Conservation (phyloP, 2,329 filamentous ascomycete genomes). For the Fusarium chlamydosporum region DNA sequence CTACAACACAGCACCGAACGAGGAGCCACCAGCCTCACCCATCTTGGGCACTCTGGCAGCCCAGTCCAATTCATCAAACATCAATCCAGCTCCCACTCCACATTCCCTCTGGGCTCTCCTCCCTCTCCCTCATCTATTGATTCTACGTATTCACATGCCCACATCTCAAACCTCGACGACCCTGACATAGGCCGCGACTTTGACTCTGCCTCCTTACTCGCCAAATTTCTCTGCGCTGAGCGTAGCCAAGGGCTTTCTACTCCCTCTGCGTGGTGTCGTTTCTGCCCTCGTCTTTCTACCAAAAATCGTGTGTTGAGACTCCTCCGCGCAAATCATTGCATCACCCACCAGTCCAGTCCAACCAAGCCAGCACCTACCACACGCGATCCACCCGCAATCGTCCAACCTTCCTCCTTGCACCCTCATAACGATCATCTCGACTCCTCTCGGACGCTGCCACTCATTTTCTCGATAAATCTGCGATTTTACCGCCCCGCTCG, state of each 20-base stretch:
- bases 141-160: slow-evolving; percentile 48
- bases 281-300: slow-evolving; percentile 38
- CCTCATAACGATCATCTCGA: slow-evolving; percentile 44
- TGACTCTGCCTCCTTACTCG: slow-evolving; percentile 31
- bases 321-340: slow-evolving; percentile 55
- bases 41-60: slow-evolving; percentile 9
- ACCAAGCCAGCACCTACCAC: slow-evolving; percentile 28
- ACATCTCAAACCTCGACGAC: slow-evolving; percentile 33
- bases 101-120: slow-evolving; percentile 29
- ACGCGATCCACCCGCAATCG: slow-evolving; percentile 52
- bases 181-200: slow-evolving; percentile 42
- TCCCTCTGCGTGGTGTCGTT: slow-evolving; percentile 20
- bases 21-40: slow-evolving; percentile 28
- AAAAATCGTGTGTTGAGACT: slow-evolving; percentile 52
- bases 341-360: slow-evolving; percentile 47
- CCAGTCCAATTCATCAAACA: slow-evolving; percentile 38
- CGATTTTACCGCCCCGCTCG: slow-evolving; percentile 59
- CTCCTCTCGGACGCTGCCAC: slow-evolving; percentile 40
- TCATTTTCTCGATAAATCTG: slow-evolving; percentile 50
- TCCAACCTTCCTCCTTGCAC: slow-evolving; percentile 44
- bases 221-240: slow-evolving; percentile 40
- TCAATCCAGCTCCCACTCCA: slow-evolving; percentile 46
- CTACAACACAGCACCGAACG: neutral
- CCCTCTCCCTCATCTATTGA: slow-evolving; percentile 49
- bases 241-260: slow-evolving; percentile 18